Evolutionary conservation across 352 stramenopile species (phyloP).

Genomic region (Globisporangium rhizosaccharum): DNA sequence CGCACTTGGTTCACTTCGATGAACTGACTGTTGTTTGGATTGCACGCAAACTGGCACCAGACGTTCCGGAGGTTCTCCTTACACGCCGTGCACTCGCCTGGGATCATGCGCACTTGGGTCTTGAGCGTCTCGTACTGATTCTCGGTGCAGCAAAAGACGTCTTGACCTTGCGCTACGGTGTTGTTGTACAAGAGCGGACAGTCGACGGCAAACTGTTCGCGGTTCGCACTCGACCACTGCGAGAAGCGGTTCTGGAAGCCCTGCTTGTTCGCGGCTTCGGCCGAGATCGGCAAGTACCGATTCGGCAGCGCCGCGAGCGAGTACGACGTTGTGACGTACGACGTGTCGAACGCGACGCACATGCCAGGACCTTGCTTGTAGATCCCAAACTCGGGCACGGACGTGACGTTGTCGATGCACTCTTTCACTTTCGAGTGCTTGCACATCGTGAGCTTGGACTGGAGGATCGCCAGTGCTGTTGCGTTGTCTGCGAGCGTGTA

Average conservation of each 20-base stretch:
- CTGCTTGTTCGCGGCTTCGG: constrained; percentile 42
- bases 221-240: constrained; percentile 49
- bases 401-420: constrained; percentile 51
- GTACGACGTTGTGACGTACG: constrained; percentile 41
- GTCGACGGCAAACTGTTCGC: constrained; percentile 58
- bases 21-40: constrained; percentile 75
- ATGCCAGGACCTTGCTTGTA: constrained; percentile 43
- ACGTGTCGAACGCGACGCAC: constrained; percentile 64
- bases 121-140: constrained; percentile 61
- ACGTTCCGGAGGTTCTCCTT: constrained; percentile 73
- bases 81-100: constrained; percentile 55
- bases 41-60: constrained; percentile 78
- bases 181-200: constrained; percentile 69
- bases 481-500: constrained; percentile 33
- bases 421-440: constrained; percentile 57
- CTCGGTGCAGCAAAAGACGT: constrained; percentile 76
- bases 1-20: constrained; percentile 65
- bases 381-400: constrained; percentile 37
- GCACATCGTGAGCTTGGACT: constrained; percentile 51
- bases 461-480: constrained; percentile 29
- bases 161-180: constrained; percentile 38
- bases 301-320: constrained; percentile 30
- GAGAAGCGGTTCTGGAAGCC: constrained; percentile 74
- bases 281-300: constrained; percentile 62
- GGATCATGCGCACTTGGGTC: constrained; percentile 52